phyloP scores from a whole-genome alignment of 352 stramenopile species.

The Phytophthora cryptogea region DNA sequence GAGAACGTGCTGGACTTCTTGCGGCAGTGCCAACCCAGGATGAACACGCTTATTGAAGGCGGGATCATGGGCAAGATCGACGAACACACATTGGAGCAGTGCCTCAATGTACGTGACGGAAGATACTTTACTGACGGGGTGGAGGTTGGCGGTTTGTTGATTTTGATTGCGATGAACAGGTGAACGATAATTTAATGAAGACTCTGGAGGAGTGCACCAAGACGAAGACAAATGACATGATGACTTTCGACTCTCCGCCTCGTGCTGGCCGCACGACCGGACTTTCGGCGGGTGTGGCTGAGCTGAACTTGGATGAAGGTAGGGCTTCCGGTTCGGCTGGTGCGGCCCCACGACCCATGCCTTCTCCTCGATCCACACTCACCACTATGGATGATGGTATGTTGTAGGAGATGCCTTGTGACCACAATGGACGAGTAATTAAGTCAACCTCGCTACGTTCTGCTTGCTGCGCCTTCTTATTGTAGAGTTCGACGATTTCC shows the following conservation, averaged over 20 bases:
- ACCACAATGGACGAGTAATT: slow-evolving; percentile 10
- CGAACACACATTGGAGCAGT: slow-evolving; percentile 78
- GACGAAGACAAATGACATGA: slow-evolving; percentile 40
- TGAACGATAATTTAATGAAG: slow-evolving; percentile 86
- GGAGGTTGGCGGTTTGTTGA: not conserved
- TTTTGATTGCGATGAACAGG: slow-evolving; percentile 35
- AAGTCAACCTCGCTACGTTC: slow-evolving; percentile 11
- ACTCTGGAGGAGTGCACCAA: slow-evolving; percentile 63
- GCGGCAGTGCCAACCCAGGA: slow-evolving; percentile 81
- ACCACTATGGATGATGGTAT: slow-evolving; percentile 57
- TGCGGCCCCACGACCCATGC: slow-evolving; percentile 7
- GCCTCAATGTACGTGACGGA: slow-evolving; percentile 63
- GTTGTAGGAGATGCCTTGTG: slow-evolving; percentile 23
- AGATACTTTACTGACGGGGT: not conserved
- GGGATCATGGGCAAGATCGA: slow-evolving; percentile 86
- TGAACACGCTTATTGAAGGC: slow-evolving; percentile 89
- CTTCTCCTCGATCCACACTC: slow-evolving; percentile 33
- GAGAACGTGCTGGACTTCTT: slow-evolving; percentile 85
- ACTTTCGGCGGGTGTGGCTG: slow-evolving; percentile 27
- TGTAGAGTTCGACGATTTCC: slow-evolving; percentile 57
- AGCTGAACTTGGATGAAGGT: slow-evolving; percentile 40
- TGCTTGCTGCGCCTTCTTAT: slow-evolving; percentile 4
- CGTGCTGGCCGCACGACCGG: slow-evolving; percentile 29
- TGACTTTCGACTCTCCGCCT: slow-evolving; percentile 66
- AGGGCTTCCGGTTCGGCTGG: slow-evolving; percentile 9